Evolutionary conservation across 2,329 filamentous ascomycete genomes (phyloP), one percentile per base, ranked within the genome.

Genomic region (Mycocentrospora acerina): DNA sequence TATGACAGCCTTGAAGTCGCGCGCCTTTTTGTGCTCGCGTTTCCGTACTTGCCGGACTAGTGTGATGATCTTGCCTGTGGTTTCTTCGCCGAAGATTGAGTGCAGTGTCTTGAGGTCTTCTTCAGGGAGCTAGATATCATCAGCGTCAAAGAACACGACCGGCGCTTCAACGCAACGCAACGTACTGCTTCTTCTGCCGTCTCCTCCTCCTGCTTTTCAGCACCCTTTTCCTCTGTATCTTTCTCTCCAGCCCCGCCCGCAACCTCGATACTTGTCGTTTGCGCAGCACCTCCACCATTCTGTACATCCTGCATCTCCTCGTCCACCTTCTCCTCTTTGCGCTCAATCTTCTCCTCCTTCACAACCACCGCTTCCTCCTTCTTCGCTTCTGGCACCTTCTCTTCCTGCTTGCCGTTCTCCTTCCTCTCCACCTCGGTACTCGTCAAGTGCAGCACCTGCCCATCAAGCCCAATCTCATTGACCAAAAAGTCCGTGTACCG

Each of bases 401-500:
- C 46, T 33, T 54, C 49, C 34, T 50, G 54, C 35, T 60, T 44
- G 5, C 25, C 38, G 4, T 28, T 44, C 33, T 57, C 45, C 39
- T 48, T 53, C 32, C 43, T 46, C 33, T 46, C 46, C 8, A 50
- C 53, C 19, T 52, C 55, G 17, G 77, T 66, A 36, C 74, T 77
- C 40, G 68, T 74, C 32, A 96, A 72, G 65, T 91, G 88, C 35
- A 93, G 66, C 11, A 95, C 87, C 37, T 82, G 70, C 12, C 90
- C 90, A 58, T 85, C 80, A 19, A 83, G 82, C 14, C 79, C 72
- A 46, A 96, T 91, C 67, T 96, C 90, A 60, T 95, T 90, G 55
- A 96, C 90, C 53, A 93, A 75, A 57, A 96, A 96, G 65, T 96
- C 90, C 4, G 90, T 91, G 67, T 90, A 96, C 51, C 81, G 77